A percentile compares a stretch with the other conserved stretches of the same genome.
phyloP scores from a whole-genome alignment of 2,329 filamentous ascomycete species.

The Diatrype stigma region DNA sequence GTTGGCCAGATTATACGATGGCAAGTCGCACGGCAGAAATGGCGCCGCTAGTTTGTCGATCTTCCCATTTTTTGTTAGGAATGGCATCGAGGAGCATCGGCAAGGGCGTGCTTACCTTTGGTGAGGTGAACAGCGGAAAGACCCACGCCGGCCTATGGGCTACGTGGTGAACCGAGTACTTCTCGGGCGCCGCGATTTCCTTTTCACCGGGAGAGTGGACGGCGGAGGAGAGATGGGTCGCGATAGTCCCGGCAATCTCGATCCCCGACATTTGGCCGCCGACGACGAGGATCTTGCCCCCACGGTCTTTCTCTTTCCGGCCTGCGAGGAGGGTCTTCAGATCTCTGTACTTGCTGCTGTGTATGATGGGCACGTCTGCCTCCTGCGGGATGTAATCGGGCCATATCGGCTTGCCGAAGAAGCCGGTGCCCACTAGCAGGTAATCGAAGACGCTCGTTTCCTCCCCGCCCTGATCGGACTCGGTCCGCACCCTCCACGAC shows the following conservation, averaged over 20 bases:
- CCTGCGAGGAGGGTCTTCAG: conserved; percentile 43
- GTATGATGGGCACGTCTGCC: conserved; percentile 49
- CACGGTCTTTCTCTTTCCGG: conserved; percentile 25
- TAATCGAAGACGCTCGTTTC: conserved; percentile 60
- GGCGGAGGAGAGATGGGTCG: conserved; percentile 64
- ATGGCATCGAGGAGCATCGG: conserved; percentile 29
- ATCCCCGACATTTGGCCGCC: conserved; percentile 81
- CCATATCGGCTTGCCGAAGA: conserved; percentile 62
- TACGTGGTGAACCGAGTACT: conserved; percentile 63
- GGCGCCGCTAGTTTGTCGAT: conserved; percentile 45
- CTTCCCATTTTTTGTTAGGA: conserved; percentile 24
- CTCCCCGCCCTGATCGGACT: conserved; percentile 30
- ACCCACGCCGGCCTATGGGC: conserved; percentile 68
- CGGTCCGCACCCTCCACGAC: conserved; percentile 38
- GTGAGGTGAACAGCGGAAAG: conserved; percentile 56
- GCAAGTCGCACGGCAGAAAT: conserved; percentile 70
- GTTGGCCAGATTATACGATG: conserved; percentile 65
- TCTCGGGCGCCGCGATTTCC: conserved; percentile 37
- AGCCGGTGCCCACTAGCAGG: conserved; percentile 69
- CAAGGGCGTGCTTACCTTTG: conserved; percentile 35
- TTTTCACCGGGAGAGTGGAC: conserved; percentile 46
- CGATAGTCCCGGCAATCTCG: conserved; percentile 70
- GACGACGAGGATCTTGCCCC: conserved; percentile 65
- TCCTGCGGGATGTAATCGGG: conserved; percentile 38
- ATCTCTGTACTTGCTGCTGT: conserved; percentile 64